Evolutionary conservation across 495 filamentous ascomycete species (phyloP), one percentile per base, ranked within the genome.

Genomic region (Apiosordaria backusii): DNA sequence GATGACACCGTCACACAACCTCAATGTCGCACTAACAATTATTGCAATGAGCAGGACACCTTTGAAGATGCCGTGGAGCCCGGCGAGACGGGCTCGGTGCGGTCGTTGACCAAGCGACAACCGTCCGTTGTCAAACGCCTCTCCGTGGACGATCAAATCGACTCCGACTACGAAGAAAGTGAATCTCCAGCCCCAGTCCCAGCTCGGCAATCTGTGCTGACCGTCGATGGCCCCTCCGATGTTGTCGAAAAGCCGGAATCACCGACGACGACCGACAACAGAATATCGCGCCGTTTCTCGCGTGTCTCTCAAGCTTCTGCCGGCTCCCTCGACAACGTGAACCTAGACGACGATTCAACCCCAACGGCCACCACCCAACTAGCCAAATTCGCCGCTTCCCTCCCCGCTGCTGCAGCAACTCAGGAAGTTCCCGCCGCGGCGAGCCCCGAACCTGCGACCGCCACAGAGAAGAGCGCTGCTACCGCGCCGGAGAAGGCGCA

Each of bases 61-160:
- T 93, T 92, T 64, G 89, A 92, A 73, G 90, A 94, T 79, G 89
- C 89, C 65, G 79, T 85, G 69, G 90, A 92, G 77, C 81, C 77
- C n/a, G 74, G 76, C 61, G 90, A 92, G 77, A 81, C 77, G 18
- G 74, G 76, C 60, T 82, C 80, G 52, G 71, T 81, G 24, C 76
- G 81, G 53, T 82, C 81, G 9, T 70, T 84, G 67, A 84, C 81
- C 72, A 80, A 77, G 71, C 75, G 77, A 84, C 71, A 82, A 80
- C 79, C 79, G 53, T 76, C 82, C 67, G 67, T 45, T 3, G 35
- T 71, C 71, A 73, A 69, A 23, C 71, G 67, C 67, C 65, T 63
- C 29, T 57, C 70, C 22, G 25, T 69, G 40, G 76, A 73, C 15
- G 74, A 77, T 50, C 67, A 60, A 15, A 70, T 73, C 50, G 72